phyloP scores from a whole-genome alignment of 83 land plant genomes.

The Diphasiastrum complanatum region DNA sequence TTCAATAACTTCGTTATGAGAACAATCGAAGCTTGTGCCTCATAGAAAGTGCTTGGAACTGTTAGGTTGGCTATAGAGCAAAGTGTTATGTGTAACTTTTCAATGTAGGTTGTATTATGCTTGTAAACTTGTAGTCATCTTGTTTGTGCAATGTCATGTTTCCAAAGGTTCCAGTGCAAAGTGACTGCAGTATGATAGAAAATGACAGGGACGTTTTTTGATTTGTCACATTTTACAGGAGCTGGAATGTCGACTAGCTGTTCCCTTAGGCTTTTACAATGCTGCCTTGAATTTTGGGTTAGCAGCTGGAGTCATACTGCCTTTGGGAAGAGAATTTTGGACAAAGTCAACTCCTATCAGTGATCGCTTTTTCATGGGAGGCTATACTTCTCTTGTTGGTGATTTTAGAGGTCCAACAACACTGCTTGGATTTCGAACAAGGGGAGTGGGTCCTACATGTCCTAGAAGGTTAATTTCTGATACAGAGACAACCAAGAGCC shows the following conservation, averaged over 20 bases:
- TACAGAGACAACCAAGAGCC: conserved; percentile 17
- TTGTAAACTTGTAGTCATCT: too few species aligned
- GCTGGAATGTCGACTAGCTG: conserved; percentile 66
- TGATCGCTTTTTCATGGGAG: conserved; percentile 86
- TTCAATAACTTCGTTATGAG: too few species aligned
- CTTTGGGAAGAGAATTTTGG: conserved; percentile 68
- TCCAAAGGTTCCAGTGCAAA: not conserved
- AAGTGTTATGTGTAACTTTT: too few species aligned
- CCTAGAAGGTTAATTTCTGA: conserved; percentile 31
- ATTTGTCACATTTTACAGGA: conserved; percentile 45
- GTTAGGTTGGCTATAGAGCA: too few species aligned
- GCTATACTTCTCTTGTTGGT: conserved; percentile 72
- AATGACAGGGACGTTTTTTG: not conserved
- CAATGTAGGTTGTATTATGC: too few species aligned
- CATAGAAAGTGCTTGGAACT: too few species aligned
- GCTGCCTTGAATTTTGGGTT: conserved; percentile 81
- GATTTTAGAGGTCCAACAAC: conserved; percentile 61
- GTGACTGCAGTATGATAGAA: not conserved
- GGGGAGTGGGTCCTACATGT: conserved; percentile 88
- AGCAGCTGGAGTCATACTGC: conserved; percentile 66
- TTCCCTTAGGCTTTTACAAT: conserved; percentile 74
- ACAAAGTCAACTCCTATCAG: conserved; percentile 53
- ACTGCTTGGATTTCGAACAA: conserved; percentile 66
- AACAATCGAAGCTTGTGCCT: too few species aligned
- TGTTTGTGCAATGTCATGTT: too few species aligned